Base-by-base conservation (phyloP, 441 rosid genomes). In the Populus hybrid region DNA sequence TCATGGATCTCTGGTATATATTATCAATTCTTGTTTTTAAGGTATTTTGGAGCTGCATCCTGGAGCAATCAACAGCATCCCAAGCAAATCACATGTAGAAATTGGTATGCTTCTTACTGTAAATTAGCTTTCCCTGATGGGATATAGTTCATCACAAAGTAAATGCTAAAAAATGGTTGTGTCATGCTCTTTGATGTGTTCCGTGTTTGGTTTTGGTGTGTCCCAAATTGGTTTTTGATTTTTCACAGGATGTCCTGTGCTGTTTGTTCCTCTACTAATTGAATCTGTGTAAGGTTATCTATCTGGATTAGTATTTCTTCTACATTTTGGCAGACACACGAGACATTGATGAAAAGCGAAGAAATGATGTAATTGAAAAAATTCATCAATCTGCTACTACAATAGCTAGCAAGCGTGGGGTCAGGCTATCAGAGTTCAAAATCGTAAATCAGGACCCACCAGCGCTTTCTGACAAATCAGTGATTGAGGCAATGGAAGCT, bases 31-130 rank as follows among this genome's bases (percentile, higher is more conserved):
- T 8, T 76, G 12, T 69, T 76, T 78, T 46, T 53, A 53, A 95
- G 97, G 97, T 73, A 93, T 92, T 76, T 78, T 95, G 85, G 95
- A 92, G 72, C 88, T 94, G 80, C 97, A 94, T 83, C 99, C 99
- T 10, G 93, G 97, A 76, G 98, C 98, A 80, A 91, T 95, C 85
- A 95, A 95, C 87, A 95, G 98, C 82, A 95, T 95, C 74, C 99
- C 99, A 11, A 94, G 99, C 85, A 95, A 89, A 84, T 83, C 98
- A 65, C 97, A 88, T 86, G 84, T 95, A 35, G 97, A 92, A 88
- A 94, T 95, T 57, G 98, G 99, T 95, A 88, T n/a, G 76, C 3
- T 35, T 67, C 40, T 63, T 23, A 23, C 61, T 5, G 42, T 65
- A 6, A 6, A n/a, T 38, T 30, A 69, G 28, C 28, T 19, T 64